Conservation (phyloP, 2,329 filamentous ascomycete genomes). For the Penicillium sp. region DNA sequence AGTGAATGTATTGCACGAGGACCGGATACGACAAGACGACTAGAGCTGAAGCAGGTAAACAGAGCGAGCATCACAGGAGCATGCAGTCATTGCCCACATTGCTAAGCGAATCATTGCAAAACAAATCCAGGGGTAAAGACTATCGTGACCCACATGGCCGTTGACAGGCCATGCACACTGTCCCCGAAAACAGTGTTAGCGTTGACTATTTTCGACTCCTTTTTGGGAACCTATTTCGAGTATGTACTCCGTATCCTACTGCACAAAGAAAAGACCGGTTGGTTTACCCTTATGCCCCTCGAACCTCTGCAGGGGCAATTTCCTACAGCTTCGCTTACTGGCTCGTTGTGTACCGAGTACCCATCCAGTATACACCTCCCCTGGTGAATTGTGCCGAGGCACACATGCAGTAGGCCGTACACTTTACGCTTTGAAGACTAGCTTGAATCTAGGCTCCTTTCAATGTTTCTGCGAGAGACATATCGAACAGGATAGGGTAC, state of each 20-base stretch:
- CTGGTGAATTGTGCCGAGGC: constrained; percentile 11
- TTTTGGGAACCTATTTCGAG: neutral
- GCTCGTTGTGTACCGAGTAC: constrained; percentile 8
- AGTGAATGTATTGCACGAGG: constrained; percentile 6
- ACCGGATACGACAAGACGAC: neutral
- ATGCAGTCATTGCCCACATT: constrained; percentile 6
- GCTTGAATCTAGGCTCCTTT: constrained; percentile 2
- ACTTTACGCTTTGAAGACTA: constrained; percentile 9
- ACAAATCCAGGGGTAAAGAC: constrained; percentile 12
- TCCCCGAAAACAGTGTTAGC: constrained; percentile 5
- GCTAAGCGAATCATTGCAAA: neutral
- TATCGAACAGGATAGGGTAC: constrained; percentile 3
- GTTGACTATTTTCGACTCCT: constrained; percentile 4
- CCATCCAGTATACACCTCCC: neutral
- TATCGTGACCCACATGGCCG: constrained; percentile 13
- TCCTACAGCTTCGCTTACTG: constrained; percentile 4
- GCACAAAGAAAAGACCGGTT: neutral
- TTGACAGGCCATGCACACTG: constrained; percentile 6
- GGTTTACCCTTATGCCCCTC: neutral
- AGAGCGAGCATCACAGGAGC: constrained; percentile 6
- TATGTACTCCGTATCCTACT: neutral
- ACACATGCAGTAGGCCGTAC: constrained; percentile 2
- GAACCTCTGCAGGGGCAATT: constrained; percentile 3
- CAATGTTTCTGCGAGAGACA: constrained; percentile 5
- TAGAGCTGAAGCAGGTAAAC: constrained; percentile 6